Conservation (phyloP, 2,329 filamentous ascomycete species). For the Leptographium lundbergii region DNA sequence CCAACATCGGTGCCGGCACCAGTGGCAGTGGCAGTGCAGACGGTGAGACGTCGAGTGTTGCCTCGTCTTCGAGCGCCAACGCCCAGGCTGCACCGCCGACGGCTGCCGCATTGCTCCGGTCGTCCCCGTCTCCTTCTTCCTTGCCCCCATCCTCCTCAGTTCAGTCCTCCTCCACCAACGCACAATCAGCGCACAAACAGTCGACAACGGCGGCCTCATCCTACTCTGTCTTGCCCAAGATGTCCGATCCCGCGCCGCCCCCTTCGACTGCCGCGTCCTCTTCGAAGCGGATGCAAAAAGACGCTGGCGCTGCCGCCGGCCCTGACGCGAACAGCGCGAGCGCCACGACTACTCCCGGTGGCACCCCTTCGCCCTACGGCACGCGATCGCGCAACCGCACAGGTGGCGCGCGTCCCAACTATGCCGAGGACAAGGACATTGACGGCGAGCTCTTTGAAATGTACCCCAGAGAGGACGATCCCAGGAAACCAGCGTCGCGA, state of each 20-base stretch:
- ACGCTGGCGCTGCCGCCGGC: conserved; percentile 13
- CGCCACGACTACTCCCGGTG: conserved; percentile 1
- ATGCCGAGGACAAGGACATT: conserved; percentile 85
- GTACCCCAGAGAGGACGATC: conserved; percentile 40
- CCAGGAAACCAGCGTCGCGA: conserved; percentile 39
- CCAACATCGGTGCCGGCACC: not conserved
- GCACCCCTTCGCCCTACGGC: conserved; percentile 62
- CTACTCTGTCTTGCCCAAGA: conserved; percentile 19
- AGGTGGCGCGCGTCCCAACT: conserved; percentile 73
- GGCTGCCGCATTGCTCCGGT: not conserved
- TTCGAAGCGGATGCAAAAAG: conserved; percentile 33
- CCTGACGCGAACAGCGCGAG: not conserved
- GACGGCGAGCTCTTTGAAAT: conserved; percentile 77
- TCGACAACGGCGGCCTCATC: conserved; percentile 13
- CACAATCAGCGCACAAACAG: not conserved
- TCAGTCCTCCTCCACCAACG: conserved; percentile 4
- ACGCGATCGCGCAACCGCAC: conserved; percentile 87
- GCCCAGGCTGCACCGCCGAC: not conserved
- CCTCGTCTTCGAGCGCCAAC: not conserved
- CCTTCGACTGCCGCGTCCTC: conserved; percentile 25
- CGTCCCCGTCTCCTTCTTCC: conserved; percentile 2
- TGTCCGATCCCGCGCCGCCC: conserved; percentile 16
- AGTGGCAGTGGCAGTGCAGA: not conserved
- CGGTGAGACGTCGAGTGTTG: not conserved
- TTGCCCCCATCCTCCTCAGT: conserved; percentile 1